Percentiles rank a stretch among this genome's conserved stretches.
phyloP scores from a whole-genome alignment of 1,284 basidiomycete species.

The Ganoderma multipileum region DNA sequence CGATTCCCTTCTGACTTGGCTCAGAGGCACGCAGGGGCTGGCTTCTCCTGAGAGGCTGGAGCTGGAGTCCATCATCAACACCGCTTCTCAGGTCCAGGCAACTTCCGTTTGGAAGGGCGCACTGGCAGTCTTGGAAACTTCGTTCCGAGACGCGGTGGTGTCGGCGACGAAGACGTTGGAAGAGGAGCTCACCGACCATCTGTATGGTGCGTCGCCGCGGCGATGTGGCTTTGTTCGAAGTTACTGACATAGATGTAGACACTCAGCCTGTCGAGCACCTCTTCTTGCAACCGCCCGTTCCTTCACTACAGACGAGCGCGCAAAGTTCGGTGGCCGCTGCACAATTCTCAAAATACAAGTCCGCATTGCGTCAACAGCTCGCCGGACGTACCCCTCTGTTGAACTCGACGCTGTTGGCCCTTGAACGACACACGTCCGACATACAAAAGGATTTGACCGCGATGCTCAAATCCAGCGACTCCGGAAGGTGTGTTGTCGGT shows the following conservation, averaged over 20 bases:
- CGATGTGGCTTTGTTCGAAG: neutral
- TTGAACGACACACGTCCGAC: constrained; percentile 62
- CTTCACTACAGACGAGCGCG: constrained; percentile 48
- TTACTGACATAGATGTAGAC: constrained; percentile 44
- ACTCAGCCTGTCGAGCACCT: constrained; percentile 57
- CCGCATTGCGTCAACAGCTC: constrained; percentile 61
- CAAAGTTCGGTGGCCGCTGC: constrained; percentile 45
- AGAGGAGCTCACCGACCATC: constrained; percentile 34
- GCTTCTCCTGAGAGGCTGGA: constrained; percentile 49
- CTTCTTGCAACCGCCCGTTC: constrained; percentile 59
- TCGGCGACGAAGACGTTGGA: constrained; percentile 42
- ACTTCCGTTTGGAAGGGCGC: constrained; percentile 61
- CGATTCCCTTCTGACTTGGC: constrained; percentile 53
- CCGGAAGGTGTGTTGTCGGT: constrained; percentile 34
- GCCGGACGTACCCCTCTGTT: constrained; percentile 64
- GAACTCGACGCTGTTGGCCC: constrained; percentile 57
- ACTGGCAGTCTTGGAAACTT: constrained; percentile 49
- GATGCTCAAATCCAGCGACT: constrained; percentile 34
- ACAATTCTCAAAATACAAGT: constrained; percentile 65
- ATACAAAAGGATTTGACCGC: constrained; percentile 66
- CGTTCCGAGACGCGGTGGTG: constrained; percentile 52
- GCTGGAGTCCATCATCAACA: constrained; percentile 55
- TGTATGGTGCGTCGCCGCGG: constrained; percentile 40
- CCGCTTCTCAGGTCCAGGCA: constrained; percentile 57
- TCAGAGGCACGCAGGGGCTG: constrained; percentile 49